Base-by-base conservation (phyloP, 257 asterid genomes). In the Oldenlandia corymbosa region DNA sequence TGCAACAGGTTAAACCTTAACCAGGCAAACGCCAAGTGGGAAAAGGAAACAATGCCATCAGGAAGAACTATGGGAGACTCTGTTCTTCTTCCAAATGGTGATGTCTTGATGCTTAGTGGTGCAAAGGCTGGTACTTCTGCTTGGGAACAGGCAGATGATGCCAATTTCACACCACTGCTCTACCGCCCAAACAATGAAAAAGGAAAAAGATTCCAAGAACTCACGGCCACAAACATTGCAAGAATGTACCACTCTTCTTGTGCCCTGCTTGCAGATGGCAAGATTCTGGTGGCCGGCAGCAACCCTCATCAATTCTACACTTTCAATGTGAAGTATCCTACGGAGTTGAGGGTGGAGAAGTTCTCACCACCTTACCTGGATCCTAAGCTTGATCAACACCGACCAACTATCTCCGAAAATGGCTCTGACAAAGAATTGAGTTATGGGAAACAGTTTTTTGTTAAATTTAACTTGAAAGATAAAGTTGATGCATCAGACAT, bases 331-430 rank as follows among this genome's bases (percentile, higher is more conserved):
- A 75, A 60, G 21, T 93, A 51, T 27, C 95, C 90, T 0, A 80
- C 97, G 0, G 97, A 93, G 5, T 64, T 90, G 28, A 62, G 85
- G 50, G 95, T 93, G 5, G 95, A 90, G 82, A 90, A 85, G 32
- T 93, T 93, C 73, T 69, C 83, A 5, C 96, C 99, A 0, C 97
- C 95, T 0, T 93, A 90, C 66, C 48, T 93, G 73, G 92, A 79
- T 18, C 64, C 83, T 0, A 84, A 45, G 63, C 68, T 87, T 5
- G 63, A 75, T 0, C 9, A 20, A 14, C 62, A 73, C 68, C 81
- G 86, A 16, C 73, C 87, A 2, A 66, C 32, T 28, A 76, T 90
- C 17, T 0, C 21, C 1, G 83, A 87, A 6, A 70, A 34, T 0
- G 11, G 4, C 1, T 60, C 85, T 0, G 76, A 71, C 31, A 78